These are phyloP conservation scores for Penstemon barbatus DNA, from an alignment of 257 asterid species.

Conservation along the genomic window DNA sequence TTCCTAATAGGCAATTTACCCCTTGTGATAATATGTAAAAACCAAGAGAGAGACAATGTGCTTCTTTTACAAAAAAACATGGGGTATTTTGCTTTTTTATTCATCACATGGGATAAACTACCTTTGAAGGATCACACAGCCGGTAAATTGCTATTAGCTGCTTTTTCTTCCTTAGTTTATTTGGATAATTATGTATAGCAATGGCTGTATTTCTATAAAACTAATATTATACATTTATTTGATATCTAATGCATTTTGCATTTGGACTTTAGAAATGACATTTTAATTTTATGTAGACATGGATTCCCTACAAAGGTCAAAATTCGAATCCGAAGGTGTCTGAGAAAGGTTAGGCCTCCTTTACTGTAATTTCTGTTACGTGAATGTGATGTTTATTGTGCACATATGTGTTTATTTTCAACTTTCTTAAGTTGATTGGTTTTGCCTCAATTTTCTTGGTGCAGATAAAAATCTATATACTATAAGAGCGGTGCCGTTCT, in stretches of 20 bases:
- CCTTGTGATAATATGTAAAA: too few relatives aligned
- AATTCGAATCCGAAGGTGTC: conserved; percentile 73
- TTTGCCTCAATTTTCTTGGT: conserved; percentile 27
- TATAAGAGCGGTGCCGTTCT: conserved; percentile 81
- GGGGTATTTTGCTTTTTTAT: too few relatives aligned
- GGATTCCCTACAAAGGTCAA: conserved; percentile 99
- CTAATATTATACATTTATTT: background rate
- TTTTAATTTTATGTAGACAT: conserved; percentile 55
- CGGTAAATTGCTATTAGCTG: too few relatives aligned
- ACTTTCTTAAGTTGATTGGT: conserved; percentile 23
- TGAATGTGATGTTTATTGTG: background rate
- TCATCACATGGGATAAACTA: too few relatives aligned
- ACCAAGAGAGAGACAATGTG: too few relatives aligned
- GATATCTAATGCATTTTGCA: conserved; percentile 6
- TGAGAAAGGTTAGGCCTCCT: conserved; percentile 67
- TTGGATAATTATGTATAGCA: background rate
- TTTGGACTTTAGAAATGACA: conserved; percentile 9
- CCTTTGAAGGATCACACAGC: too few relatives aligned
- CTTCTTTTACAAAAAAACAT: too few relatives aligned
- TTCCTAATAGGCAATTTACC: too few relatives aligned
- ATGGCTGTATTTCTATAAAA: too few relatives aligned
- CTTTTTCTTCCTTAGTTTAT: too few relatives aligned
- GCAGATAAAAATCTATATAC: conserved; percentile 91
- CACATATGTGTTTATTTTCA: background rate
- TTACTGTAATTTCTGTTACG: background rate